Conservation (phyloP, 805 yeast genomes). For the Tetrapisispora phaffii region DNA sequence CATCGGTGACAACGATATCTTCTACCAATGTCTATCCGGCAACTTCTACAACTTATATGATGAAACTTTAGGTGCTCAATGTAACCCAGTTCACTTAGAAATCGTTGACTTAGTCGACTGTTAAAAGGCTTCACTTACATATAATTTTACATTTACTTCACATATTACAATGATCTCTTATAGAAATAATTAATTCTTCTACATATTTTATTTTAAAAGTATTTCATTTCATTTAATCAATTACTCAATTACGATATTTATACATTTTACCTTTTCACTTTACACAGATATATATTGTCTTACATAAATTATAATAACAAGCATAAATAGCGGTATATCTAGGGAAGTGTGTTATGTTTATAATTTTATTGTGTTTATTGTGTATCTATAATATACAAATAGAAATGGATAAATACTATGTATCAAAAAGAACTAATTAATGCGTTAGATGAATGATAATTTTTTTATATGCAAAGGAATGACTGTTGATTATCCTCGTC, state of each 20-base stretch:
- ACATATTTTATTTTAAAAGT: neutral
- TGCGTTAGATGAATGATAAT: neutral
- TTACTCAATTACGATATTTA: neutral
- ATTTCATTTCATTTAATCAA: neutral
- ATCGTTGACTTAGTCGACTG: constrained; percentile 44
- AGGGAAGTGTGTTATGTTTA: too few species aligned
- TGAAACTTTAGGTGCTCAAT: constrained; percentile 42
- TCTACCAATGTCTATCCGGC: constrained; percentile 60
- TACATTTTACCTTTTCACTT: neutral
- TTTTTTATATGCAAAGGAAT: neutral
- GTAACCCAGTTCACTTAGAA: constrained; percentile 44
- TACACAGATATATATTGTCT: neutral
- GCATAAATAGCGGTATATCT: too few species aligned
- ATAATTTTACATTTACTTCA: neutral
- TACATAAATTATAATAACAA: neutral
- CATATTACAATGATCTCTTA: neutral
- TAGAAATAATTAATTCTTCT: constrained; percentile 1
- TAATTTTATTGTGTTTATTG: neutral
- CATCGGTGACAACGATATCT: constrained; percentile 44
- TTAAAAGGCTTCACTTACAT: constrained; percentile 20
- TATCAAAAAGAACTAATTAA: constrained; percentile 1
- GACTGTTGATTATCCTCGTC: neutral
- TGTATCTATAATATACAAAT: neutral
- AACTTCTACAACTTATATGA: constrained; percentile 60
- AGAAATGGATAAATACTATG: neutral